Evolutionary conservation across 495 filamentous ascomycete species (phyloP), one percentile per base, ranked within the genome.

Genomic region (Lichenothelia convexa): DNA sequence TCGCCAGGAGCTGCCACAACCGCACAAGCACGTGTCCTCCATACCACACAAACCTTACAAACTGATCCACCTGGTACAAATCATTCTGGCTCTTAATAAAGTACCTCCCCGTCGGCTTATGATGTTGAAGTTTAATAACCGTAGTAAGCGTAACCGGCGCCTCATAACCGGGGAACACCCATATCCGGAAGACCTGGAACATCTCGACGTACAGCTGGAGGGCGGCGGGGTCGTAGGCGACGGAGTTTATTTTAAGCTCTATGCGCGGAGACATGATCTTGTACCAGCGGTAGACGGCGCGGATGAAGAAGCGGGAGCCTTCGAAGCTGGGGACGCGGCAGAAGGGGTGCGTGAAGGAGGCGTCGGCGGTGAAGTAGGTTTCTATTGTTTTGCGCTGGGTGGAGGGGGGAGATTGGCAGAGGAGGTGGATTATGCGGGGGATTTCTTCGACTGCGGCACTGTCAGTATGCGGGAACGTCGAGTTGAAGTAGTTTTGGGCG

Each of bases 231-330:
- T 91, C 81, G 48, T 71, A 81, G 31, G 78, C 80, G 17, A 75
- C 55, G 11, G 75, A 80, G 40, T 80, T 62, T 7, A 93, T 59
- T 1, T 67, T 50, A n/a, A 85, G 45, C 17, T 71, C 58, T 32
- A 86, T 80, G n/a, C 61, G 57, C 1, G 84, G 84, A 23, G 70
- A 78, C 49, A 91, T 61, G 44, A 87, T 74, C 49, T 82, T 82
- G 55, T 91, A 89, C 79, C 82, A 92, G 41, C 75, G 78, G 45
- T 76, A 87, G 24, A 92, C 76, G 39, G 66, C 65, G 39, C 61
- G 59, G 19, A 91, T 62, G 15, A 76, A 49, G 49, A 60, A 64
- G 29, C 80, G 64, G 9, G 78, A 76, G 16, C 60, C 41, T 5
- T 51, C 53, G 51, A 71, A 73, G 41, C 64, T 67, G 23, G 71